Base-by-base conservation (phyloP, 345 rosid species). In the Brassica carinata region DNA sequence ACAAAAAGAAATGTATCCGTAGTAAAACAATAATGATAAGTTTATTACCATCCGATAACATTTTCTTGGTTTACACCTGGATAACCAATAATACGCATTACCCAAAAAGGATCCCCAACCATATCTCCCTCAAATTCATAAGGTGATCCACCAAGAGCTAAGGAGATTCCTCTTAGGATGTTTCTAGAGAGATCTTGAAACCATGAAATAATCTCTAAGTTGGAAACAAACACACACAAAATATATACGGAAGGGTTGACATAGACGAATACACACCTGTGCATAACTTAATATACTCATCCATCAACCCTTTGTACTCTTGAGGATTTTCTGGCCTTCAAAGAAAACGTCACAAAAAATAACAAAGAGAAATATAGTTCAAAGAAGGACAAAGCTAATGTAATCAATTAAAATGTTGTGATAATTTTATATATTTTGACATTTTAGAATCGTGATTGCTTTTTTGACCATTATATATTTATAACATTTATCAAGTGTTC, bases 81-180 rank as follows among this genome's bases (percentile, higher is more conserved):
- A 75, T 91, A 94, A 67, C 97, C 91, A 81, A 92, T 85, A 18
- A 94, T 85, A 38, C 94, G 94, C 79, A 81, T 31, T 51, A 89
- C 90, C 96, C 98, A 94, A 88, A 92, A 94, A 27, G 98, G 87
- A 73, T 94, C 92, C 64, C 90, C 87, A 2, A 84, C 89, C 76
- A 77, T 89, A 38, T 89, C 79, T n/a, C 96, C 93, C 80, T 92
- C 94, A 80, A 94, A 90, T 36, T 84, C 94, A 71, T 84, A 71
- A 3, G 88, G 87, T 74, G 87, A 87, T 79, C 93, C 89, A 51
- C 90, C 88, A 76, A 92, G 82, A 30, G 92, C 97, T 29, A 94
- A 59, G 18, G 93, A 87, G 13, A 91, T 89, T 58, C 97, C 94
- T 5, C 89, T 83, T 87, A 92, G 65, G 48, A 94, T 92, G 59